These are phyloP conservation scores for Fusarium ramigenum DNA, from an alignment of 2,329 filamentous ascomycete species.

Conservation along the genomic window DNA sequence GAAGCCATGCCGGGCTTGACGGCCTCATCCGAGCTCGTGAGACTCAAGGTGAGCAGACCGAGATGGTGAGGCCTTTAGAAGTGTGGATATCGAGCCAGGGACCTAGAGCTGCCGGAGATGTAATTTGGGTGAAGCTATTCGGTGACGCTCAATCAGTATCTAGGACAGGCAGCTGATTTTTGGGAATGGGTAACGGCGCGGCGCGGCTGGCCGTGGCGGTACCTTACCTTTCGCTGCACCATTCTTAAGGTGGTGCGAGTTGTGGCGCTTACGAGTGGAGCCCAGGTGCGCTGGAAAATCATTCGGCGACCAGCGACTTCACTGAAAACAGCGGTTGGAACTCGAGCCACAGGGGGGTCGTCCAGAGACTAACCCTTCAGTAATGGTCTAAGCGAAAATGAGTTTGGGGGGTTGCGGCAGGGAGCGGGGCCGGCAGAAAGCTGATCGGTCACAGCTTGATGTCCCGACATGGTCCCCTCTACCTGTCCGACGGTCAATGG, in stretches of 20 bases:
- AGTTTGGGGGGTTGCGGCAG: constrained; percentile 17
- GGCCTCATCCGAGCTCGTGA: constrained; percentile 42
- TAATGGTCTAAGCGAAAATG: constrained; percentile 12
- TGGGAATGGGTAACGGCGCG: constrained; percentile 15
- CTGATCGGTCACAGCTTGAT: constrained; percentile 22
- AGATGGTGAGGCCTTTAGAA: constrained; percentile 35
- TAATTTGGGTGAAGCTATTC: constrained; percentile 38
- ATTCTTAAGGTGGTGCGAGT: constrained; percentile 25
- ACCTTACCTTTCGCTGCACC: background rate
- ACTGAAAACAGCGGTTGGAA: constrained; percentile 28
- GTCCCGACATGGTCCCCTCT: constrained; percentile 20
- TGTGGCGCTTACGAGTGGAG: constrained; percentile 33
- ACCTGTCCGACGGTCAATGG: background rate
- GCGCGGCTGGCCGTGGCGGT: constrained; percentile 1
- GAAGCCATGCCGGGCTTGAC: constrained; percentile 42
- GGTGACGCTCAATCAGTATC: constrained; percentile 13
- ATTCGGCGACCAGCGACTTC: constrained; percentile 11
- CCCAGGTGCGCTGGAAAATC: background rate
- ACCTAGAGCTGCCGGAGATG: constrained; percentile 7
- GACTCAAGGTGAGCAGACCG: constrained; percentile 35
- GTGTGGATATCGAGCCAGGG: constrained; percentile 28
- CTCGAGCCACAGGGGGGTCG: constrained; percentile 16
- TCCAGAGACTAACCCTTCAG: background rate
- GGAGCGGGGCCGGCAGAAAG: constrained; percentile 24
- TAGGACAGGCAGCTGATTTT: constrained; percentile 28